Evolutionary conservation across 2,329 filamentous ascomycete genomes (phyloP).

Genomic region (Arthrobotrys musiformis): DNA sequence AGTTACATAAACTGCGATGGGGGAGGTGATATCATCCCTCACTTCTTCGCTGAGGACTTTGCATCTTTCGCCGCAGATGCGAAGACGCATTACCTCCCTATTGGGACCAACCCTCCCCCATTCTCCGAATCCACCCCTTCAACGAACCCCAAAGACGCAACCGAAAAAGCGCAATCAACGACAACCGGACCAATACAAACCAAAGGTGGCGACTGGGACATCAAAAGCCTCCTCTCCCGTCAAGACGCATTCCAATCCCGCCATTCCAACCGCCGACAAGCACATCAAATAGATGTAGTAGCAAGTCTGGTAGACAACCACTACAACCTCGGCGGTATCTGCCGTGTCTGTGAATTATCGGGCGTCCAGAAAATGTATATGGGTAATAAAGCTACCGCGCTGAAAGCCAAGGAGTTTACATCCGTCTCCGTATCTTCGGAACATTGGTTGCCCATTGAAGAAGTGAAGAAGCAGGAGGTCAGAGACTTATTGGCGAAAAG

Average conservation of each 20-base stretch:
- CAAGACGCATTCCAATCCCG: constrained; percentile 57
- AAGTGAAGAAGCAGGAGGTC: constrained; percentile 60
- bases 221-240: constrained; percentile 60
- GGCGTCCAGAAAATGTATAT: constrained; percentile 66
- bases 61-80: background rate
- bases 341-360: constrained; percentile 67
- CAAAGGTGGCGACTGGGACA: constrained; percentile 65
- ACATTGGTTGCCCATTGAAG: constrained; percentile 65
- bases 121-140: background rate
- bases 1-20: constrained; percentile 57
- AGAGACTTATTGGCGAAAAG: constrained; percentile 63
- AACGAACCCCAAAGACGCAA: constrained; percentile 58
- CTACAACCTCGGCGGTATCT: constrained; percentile 60
- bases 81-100: constrained; percentile 48
- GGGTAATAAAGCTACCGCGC: constrained; percentile 62
- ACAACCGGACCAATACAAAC: constrained; percentile 65
- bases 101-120: constrained; percentile 54
- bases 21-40: constrained; percentile 54
- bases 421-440: constrained; percentile 67
- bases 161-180: constrained; percentile 59
- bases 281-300: constrained; percentile 61
- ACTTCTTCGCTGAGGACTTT: constrained; percentile 51
- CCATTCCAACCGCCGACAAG: constrained; percentile 57
- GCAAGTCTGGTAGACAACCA: constrained; percentile 62
- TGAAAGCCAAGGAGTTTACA: constrained; percentile 66